Percentiles rank a stretch among this genome's conserved stretches.
phyloP scores from a whole-genome alignment of 2,329 filamentous ascomycete genomes.

The Ophiostoma montium region DNA sequence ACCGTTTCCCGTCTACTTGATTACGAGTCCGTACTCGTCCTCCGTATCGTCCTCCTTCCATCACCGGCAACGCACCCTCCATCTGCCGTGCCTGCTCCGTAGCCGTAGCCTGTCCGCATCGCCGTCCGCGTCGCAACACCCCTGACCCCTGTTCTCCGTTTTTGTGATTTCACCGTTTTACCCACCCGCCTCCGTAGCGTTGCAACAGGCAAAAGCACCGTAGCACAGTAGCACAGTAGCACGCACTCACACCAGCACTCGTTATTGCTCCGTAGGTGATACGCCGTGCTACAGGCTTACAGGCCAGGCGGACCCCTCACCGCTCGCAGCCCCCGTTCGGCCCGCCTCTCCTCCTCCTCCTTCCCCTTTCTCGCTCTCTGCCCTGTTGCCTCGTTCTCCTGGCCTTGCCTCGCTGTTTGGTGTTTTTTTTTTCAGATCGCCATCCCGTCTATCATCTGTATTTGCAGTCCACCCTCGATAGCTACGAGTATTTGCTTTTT shows the following conservation, averaged over 20 bases:
- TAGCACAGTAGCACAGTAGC: not conserved
- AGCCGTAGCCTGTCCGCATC: too few species aligned
- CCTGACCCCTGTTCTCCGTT: not conserved
- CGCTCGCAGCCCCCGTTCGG: conserved; percentile 3
- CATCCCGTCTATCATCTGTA: too few species aligned
- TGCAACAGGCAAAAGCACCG: not conserved
- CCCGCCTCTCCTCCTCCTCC: not conserved
- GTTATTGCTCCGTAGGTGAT: too few species aligned
- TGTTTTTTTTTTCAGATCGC: not conserved
- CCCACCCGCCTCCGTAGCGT: not conserved
- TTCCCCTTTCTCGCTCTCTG: not conserved
- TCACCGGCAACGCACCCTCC: too few species aligned
- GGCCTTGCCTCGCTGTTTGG: too few species aligned
- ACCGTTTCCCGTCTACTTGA: too few species aligned
- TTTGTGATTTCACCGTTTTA: not conserved
- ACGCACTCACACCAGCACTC: not conserved
- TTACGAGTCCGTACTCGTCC: too few species aligned
- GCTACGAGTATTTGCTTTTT: too few species aligned
- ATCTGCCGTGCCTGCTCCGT: too few species aligned
- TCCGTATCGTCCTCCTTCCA: not conserved
- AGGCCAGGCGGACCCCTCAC: conserved; percentile 6
- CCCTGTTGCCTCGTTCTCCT: too few species aligned
- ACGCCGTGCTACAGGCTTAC: not conserved
- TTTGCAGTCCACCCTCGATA: too few species aligned
- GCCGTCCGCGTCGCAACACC: not conserved